Base-by-base conservation (phyloP, 2,329 filamentous ascomycete genomes). In the Colletotrichum tropicale region DNA sequence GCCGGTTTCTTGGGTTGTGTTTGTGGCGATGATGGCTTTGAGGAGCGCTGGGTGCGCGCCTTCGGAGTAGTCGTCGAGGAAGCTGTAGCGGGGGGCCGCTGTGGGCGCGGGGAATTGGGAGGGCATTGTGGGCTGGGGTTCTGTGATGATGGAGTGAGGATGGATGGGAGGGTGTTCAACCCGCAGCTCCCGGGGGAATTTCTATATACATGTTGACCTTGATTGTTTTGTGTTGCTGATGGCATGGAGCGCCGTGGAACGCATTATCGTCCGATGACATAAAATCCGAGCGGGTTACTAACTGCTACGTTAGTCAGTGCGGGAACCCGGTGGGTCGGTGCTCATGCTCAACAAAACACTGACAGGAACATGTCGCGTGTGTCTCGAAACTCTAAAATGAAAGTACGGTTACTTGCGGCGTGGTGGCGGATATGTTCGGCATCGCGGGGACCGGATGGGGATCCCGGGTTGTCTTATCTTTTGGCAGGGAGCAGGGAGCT, bases 31-130 rank as follows among this genome's bases (percentile, higher is more conserved):
- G 3, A 89, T 81, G 12, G 88, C 87, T 60, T 88, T 84, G 32
- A 89, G 84, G 5, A 89, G 81, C n/a, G 84, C 82, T 7, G 88
- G 88, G 75, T 89, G 88, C 0, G 87, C 88, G 43, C 88, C 88
- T 74, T 89, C 88, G 79, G 87, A 88, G 78, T 89, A 89, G 77
- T 89, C 88, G 77, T 89, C 88, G 62, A 87, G 82, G 71, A 89
- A 87, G 79, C 86, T 88, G 78, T 89, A 89, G 34, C 71, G 75
- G 24, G 56, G 64, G 5, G 56, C 15, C 8, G 43, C 30, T 21
- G 58, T 10, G 6, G 55, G 62, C 8, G 18, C 32, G 10, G 56
- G 69, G 21, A 67, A 38, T 8, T 75, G 64, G 8, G 73, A 73
- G 6, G 73, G 73, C 73, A 75, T 75, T 52, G 8, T 62, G 58